Percentiles rank a stretch among this genome's conserved stretches.
Evolutionary conservation across 129 eudicot species (phyloP).

Genomic region (Ambrosia artemisiifolia): DNA sequence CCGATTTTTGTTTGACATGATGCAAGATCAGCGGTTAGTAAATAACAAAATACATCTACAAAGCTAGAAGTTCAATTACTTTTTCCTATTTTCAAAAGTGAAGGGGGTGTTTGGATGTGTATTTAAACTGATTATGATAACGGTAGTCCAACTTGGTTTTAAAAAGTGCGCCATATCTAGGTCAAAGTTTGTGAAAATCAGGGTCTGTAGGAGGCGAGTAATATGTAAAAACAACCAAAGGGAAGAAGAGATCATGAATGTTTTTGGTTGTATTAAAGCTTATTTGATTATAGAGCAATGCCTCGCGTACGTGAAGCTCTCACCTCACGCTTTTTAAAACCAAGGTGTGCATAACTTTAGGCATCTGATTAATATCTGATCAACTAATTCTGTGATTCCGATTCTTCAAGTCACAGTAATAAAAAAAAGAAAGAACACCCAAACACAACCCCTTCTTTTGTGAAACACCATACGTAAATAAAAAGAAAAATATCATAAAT

Average conservation of each 20-base stretch:
- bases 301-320: too few species aligned
- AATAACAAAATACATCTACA: not conserved
- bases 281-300: too few species aligned
- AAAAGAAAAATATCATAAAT: not conserved
- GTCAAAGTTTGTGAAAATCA: too few species aligned
- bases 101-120: not conserved
- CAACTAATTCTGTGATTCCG: not conserved
- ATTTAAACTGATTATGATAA: not conserved
- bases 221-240: too few species aligned
- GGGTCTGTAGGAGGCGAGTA: too few species aligned
- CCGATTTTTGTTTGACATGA: not conserved
- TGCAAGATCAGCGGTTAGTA: slow-evolving; percentile 19
- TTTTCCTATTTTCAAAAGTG: not conserved
- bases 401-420: not conserved
- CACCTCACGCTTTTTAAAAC: too few species aligned
- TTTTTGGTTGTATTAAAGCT: too few species aligned
- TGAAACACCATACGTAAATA: not conserved
- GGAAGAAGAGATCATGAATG: too few species aligned
- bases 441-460: not conserved
- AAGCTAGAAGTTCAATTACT: slow-evolving; percentile 4
- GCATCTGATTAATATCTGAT: not conserved
- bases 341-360: not conserved
- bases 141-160: not conserved
- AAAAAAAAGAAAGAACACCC: not conserved
- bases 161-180: too few species aligned